Evolutionary conservation across 331 rosid species (phyloP).

Genomic region (Phaseolus coccineus): DNA sequence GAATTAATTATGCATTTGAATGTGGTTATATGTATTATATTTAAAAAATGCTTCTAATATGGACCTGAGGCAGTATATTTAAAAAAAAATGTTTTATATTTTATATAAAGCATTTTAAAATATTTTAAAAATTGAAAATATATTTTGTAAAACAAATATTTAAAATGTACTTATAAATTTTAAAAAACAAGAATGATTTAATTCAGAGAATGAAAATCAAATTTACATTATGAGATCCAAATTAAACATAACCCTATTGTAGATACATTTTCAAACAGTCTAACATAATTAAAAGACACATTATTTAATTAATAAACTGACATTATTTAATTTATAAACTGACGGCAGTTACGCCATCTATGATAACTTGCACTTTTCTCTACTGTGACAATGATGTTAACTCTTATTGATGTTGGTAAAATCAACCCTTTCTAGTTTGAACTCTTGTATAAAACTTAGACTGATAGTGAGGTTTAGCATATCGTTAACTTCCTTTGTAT

Average conservation of each 20-base stretch:
- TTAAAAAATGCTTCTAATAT: too few species aligned
- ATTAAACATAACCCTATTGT: not conserved
- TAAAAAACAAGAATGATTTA: too few species aligned
- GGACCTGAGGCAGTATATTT: too few species aligned
- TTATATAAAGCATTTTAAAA: too few species aligned
- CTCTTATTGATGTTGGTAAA: not conserved
- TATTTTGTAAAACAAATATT: too few species aligned
- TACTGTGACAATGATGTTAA: not conserved
- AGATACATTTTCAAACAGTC: not conserved
- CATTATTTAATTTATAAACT: not conserved
- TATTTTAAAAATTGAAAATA: too few species aligned
- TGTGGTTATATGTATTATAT: too few species aligned
- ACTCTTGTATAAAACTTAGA: not conserved
- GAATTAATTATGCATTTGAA: too few species aligned
- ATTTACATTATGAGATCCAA: not conserved
- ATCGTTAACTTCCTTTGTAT: conserved; percentile 8
- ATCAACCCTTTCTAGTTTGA: not conserved
- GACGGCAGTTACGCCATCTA: not conserved
- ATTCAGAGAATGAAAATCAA: not conserved
- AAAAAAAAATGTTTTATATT: too few species aligned
- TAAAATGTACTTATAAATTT: too few species aligned
- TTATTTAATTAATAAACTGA: not conserved
- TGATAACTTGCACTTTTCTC: not conserved
- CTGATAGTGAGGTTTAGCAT: conserved; percentile 9
- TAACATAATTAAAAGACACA: not conserved